Conservation (phyloP, 2,329 filamentous ascomycete species). For the Blastomyces gilchristii region DNA sequence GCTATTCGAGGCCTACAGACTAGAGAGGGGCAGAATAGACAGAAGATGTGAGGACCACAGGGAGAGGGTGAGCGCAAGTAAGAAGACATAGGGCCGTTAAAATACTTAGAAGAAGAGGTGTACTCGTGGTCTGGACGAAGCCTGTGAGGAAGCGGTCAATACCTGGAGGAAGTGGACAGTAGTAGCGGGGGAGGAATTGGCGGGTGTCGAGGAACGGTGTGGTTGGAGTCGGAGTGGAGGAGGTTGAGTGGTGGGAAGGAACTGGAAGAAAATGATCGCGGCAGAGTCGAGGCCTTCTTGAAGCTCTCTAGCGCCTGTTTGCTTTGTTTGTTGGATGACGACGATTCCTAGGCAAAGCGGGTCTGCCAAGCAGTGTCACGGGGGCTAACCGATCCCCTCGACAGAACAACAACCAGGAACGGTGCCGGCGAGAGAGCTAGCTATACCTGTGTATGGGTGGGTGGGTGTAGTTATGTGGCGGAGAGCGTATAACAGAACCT, state of each 20-base stretch:
- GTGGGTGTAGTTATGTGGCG: background rate
- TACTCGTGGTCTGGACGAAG: background rate
- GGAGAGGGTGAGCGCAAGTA: conserved; percentile 1
- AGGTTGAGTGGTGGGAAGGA: background rate
- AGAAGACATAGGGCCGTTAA: conserved; percentile 14
- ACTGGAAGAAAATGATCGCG: background rate
- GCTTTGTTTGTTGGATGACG: background rate
- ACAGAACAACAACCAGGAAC: background rate
- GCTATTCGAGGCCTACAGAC: conserved; percentile 2
- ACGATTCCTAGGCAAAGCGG: no score
- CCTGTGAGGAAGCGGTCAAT: background rate
- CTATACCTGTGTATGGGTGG: background rate
- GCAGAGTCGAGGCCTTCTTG: background rate
- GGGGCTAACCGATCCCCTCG: background rate
- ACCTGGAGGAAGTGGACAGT: background rate
- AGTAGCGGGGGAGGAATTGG: background rate
- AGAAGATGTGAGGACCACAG: background rate
- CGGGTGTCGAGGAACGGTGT: background rate
- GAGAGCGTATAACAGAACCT: background rate
- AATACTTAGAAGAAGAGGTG: background rate
- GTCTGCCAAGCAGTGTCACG: background rate
- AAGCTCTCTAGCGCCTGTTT: background rate
- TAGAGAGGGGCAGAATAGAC: background rate
- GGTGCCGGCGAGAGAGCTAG: no score
- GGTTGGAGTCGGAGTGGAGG: background rate